Percentiles rank a stretch among this genome's conserved stretches.
These are phyloP conservation scores for Neocallimastix lanati DNA, from an alignment of 192 early-diverging fungal species.

Conservation along the genomic window DNA sequence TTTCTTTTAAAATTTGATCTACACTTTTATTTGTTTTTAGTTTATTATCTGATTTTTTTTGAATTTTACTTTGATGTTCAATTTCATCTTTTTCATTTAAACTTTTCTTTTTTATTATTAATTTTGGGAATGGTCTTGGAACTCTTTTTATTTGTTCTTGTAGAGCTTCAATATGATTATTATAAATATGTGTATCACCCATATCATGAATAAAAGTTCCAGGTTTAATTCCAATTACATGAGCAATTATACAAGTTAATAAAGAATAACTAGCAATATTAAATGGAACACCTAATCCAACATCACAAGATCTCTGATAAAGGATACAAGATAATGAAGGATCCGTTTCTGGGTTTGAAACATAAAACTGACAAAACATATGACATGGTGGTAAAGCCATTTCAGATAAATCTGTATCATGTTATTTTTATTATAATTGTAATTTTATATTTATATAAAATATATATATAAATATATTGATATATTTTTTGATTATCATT, in stretches of 20 bases:
- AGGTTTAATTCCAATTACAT: constrained; percentile 62
- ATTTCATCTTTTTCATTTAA: background rate
- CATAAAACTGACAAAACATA: constrained; percentile 92
- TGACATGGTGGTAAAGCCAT: constrained; percentile 99
- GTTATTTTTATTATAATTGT: no score
- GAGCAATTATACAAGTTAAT: constrained; percentile 73
- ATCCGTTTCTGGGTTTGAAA: constrained; percentile 37
- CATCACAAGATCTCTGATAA: constrained; percentile 88
- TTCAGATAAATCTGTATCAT: constrained; percentile 38
- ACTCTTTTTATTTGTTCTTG: constrained; percentile 53
- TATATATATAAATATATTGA: no score
- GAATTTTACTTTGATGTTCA: background rate
- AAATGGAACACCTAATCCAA: constrained; percentile 94
- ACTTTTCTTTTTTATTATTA: constrained; percentile 34
- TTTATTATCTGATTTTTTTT: background rate
- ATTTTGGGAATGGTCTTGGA: constrained; percentile 65
- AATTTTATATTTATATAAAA: no score
- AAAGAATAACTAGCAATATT: constrained; percentile 95
- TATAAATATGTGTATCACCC: constrained; percentile 91
- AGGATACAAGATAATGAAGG: constrained; percentile 70
- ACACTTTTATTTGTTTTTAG: background rate
- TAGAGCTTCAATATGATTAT: constrained; percentile 75
- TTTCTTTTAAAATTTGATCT: background rate
- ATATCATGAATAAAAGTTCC: constrained; percentile 80
- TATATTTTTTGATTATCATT: no score